Base-by-base conservation (phyloP, 1,284 basidiomycete genomes). In the Gomphus sp. region DNA sequence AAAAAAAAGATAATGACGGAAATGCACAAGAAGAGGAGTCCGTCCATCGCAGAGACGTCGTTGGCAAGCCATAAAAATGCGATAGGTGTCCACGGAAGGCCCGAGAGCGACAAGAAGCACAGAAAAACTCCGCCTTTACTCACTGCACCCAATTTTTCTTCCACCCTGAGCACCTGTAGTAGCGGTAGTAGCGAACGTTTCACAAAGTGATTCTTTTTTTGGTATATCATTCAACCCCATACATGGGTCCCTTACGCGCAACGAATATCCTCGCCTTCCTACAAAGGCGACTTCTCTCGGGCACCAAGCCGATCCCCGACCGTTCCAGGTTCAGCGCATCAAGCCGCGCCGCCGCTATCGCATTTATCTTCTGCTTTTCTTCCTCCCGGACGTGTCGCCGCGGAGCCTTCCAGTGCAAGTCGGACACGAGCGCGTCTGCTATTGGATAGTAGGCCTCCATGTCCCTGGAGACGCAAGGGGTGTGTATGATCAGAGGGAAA, bases 291-390 rank as follows among this genome's bases (percentile, higher is more conserved):
- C 76, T 74, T 18, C 79, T 80, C 54, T 70, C 71, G 58, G 71
- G 75, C 62, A 80, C 76, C 33, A 84, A 83, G 62, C 84, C 80
- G n/a, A 84, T 66, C 72, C 88, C 81, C 41, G 80, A 81, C 31
- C 80, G 78, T 59, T 84, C 79, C 50, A 85, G 71, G 43, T 83
- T 76, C 64, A 54, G 25, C 22, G 41, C 52, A 37, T 54, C 52
- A 22, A n/a, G n/a, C 9, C 52, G 52, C 22, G 31, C 52, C 33
- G 8, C 50, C 7, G 52, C 52, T 12, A 54, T n/a, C 22, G 22
- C 84, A 77, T 67, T 87, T 85, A 67, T 88, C 84, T 44, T 84
- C 76, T 12, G 82, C 71, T 68, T 89, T 85, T 39, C 41, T 83
- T 83, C 66, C 84, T 85, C 4, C 81, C 76, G 37, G 86, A 70